A percentile compares a stretch with the other conserved stretches of the same genome.
Conservation (phyloP, 139 green algal species). For the Chlorella sp. region DNA sequence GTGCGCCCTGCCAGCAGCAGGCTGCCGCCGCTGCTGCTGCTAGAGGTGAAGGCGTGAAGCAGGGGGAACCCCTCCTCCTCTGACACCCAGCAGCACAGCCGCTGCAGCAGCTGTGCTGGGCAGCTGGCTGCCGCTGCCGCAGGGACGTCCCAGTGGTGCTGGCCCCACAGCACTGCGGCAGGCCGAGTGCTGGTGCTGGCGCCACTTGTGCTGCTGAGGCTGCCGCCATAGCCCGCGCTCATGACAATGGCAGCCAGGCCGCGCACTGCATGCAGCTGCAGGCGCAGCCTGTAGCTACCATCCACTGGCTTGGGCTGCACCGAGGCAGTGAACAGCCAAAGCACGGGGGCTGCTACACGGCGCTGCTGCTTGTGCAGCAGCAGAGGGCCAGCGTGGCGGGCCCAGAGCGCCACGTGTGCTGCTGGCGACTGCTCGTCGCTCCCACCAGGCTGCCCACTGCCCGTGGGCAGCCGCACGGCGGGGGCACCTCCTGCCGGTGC, state of each 20-base stretch:
- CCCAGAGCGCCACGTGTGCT: constrained; percentile 7
- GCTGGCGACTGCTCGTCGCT: neutral
- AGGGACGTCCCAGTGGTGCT: constrained; percentile 30
- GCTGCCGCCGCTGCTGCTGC: neutral
- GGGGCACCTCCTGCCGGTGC: neutral
- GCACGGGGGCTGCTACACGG: constrained; percentile 1
- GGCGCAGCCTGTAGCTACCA: neutral
- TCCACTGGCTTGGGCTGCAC: neutral
- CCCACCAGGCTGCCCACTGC: neutral
- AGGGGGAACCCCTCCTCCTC: constrained; percentile 15
- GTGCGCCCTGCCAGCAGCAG: constrained; percentile 19
- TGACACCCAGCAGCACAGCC: constrained; percentile 24
- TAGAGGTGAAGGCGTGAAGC: constrained; percentile 6
- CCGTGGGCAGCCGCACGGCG: neutral
- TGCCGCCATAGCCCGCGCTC: constrained; percentile 20
- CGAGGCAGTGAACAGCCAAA: constrained; percentile 25
- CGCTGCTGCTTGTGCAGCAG: constrained; percentile 29
- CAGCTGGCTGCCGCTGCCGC: neutral
- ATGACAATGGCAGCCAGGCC: constrained; percentile 41
- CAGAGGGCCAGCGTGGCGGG: neutral
- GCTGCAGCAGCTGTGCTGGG: constrained; percentile 1
- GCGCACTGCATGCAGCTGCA: constrained; percentile 40
- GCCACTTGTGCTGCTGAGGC: constrained; percentile 15
- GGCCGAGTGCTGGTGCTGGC: constrained; percentile 22
- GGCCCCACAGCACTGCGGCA: constrained; percentile 32